Evolutionary conservation across 2,329 filamentous ascomycete genomes (phyloP), one percentile per base, ranked within the genome.

Genomic region (Stemphylium beticola): DNA sequence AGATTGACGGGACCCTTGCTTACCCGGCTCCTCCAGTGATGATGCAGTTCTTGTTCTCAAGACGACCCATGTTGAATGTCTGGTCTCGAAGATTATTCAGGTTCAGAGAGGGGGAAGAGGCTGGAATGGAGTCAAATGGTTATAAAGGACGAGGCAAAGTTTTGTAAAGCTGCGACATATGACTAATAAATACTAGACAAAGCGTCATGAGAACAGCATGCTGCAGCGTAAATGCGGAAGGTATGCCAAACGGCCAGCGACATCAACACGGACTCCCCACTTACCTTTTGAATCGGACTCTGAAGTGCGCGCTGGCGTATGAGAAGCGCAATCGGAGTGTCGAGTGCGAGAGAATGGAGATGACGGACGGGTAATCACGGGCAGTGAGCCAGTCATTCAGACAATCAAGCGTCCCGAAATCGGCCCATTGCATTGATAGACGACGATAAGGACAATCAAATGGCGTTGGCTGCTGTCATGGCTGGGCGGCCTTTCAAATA

Each of bases 11-110:
- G 36, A 38, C 36, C 49, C 18, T 49, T 50, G 79, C 87, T 77
- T 84, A 96, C 91, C 91, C 91, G 69, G 87, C 92, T 63, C 89
- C 92, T 71, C 92, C 92, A 49, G 92, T 96, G 77, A 96, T 84
- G 73, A 96, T 81, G 73, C 84, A 84, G 77, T 87, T 88, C 77
- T 88, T 89, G 74, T 85, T 85, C 60, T 83, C 79, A 49, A 89
- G 80, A 67, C 85, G 83, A 62, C 68, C 71, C 75, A 77, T 77
- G 65, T 69, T 74, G 69, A 74, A 68, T 69, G 40, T 57, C 47
- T 44, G 31, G 43, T 55, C 48, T 49, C 38, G 33, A 31, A 43
- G 32, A 43, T 39, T 52, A 33, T 49, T 43, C 20, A 44, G 49
- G 14, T 20, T 38, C 36, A 52, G 31, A 29, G 53, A 43, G 26